These are phyloP conservation scores for Pythium coloratum DNA, from an alignment of 352 stramenopile species.

Conservation along the genomic window DNA sequence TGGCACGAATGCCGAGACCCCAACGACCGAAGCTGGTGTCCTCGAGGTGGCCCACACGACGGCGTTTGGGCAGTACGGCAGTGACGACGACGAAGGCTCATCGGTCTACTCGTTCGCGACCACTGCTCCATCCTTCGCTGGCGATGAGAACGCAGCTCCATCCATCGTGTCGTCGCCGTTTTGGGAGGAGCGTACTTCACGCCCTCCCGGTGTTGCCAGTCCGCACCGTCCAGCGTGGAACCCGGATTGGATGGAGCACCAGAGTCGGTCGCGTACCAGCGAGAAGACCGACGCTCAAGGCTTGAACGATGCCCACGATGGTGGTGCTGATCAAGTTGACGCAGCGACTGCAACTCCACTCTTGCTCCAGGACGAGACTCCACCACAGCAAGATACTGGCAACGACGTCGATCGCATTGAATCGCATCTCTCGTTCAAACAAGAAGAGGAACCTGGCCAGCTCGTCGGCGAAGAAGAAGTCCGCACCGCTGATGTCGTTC, in stretches of 20 bases:
- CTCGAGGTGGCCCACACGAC: not conserved
- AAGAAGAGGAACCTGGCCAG: not conserved
- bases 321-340: not conserved
- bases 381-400: not conserved
- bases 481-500: not conserved
- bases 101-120: conserved; percentile 1
- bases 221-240: not conserved
- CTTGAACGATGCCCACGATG: not conserved
- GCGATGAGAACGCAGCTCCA: not conserved
- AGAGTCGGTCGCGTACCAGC: not conserved
- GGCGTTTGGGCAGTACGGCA: not conserved
- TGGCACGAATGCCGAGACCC: not conserved
- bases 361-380: not conserved
- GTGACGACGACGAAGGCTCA: not conserved
- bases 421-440: not conserved
- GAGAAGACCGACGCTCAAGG: not conserved
- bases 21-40: not conserved
- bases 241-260: not conserved
- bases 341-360: not conserved
- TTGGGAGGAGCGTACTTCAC: not conserved
- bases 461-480: not conserved
- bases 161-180: not conserved
- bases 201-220: not conserved
- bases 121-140: not conserved
- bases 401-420: not conserved